These are phyloP conservation scores for Lachnellula arida DNA, from an alignment of 2,329 filamentous ascomycete genomes.

Conservation along the genomic window DNA sequence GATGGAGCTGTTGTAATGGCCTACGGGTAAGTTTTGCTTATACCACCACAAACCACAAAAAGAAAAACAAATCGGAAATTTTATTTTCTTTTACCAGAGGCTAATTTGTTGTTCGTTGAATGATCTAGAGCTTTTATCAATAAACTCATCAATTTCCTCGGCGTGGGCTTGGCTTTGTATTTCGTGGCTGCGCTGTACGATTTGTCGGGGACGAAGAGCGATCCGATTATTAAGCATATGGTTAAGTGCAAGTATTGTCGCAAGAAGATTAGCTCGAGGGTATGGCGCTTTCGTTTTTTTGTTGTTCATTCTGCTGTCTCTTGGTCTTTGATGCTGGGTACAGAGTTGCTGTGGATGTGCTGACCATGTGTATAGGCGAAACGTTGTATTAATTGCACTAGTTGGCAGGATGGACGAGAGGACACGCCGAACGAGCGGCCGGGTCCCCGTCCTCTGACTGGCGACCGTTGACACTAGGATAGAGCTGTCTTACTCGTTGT, in stretches of 20 bases:
- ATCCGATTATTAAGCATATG: slow-evolving; percentile 67
- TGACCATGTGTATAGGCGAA: slow-evolving; percentile 32
- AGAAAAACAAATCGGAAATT: not conserved
- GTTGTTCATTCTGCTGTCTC: not conserved
- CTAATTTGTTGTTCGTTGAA: not conserved
- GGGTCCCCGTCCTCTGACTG: not conserved
- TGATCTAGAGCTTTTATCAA: slow-evolving; percentile 52
- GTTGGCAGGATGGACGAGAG: slow-evolving; percentile 53
- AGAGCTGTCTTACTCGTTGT: no score
- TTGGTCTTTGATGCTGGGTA: not conserved
- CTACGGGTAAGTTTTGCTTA: slow-evolving; percentile 51
- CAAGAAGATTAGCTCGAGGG: slow-evolving; percentile 59
- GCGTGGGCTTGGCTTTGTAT: slow-evolving; percentile 62
- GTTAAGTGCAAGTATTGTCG: slow-evolving; percentile 65
- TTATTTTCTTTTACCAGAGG: no score
- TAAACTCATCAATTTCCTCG: slow-evolving; percentile 60
- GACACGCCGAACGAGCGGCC: slow-evolving; percentile 27
- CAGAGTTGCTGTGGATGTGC: not conserved
- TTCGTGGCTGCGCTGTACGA: slow-evolving; percentile 59
- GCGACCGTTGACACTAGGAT: no score
- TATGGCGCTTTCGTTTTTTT: slow-evolving; percentile 28
- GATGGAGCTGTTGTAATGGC: slow-evolving; percentile 70
- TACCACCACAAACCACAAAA: not conserved
- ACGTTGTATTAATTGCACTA: slow-evolving; percentile 53
- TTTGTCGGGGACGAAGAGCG: slow-evolving; percentile 45